These are phyloP conservation scores for Phialophora macrospora DNA, from an alignment of 2,329 filamentous ascomycete genomes.

Conservation along the genomic window DNA sequence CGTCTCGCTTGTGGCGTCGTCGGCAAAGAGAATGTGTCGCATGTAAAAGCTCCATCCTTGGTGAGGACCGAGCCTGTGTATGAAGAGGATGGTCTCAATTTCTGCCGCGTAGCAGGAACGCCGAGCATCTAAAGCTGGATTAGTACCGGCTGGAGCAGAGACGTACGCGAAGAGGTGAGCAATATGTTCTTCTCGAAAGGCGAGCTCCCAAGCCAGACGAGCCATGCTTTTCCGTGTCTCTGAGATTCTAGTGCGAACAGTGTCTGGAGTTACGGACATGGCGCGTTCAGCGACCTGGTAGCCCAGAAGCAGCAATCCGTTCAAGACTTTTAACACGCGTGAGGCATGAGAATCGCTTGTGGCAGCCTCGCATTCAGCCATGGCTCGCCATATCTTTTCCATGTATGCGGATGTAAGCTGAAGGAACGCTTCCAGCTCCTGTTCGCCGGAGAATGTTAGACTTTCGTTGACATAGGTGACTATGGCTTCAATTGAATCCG, in stretches of 20 bases:
- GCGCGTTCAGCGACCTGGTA: conserved; percentile 21
- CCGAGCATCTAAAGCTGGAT: background rate
- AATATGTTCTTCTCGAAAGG: conserved; percentile 19
- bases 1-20: background rate
- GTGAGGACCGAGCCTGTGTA: conserved; percentile 18
- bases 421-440: conserved; percentile 21
- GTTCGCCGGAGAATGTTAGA: conserved; percentile 9
- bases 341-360: conserved; percentile 5
- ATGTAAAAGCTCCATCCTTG: conserved; percentile 21
- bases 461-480: conserved; percentile 23
- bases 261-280: background rate
- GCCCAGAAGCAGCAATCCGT: conserved; percentile 23
- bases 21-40: conserved; percentile 17
- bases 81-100: conserved; percentile 28
- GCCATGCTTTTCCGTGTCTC: conserved; percentile 20
- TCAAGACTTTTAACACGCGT: conserved; percentile 19
- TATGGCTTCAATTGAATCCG: conserved; percentile 19
- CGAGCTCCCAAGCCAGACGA: conserved; percentile 25
- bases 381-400: conserved; percentile 13
- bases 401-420: conserved; percentile 4
- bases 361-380: conserved; percentile 4
- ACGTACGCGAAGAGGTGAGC: conserved; percentile 18
- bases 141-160: conserved; percentile 7
- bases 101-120: conserved; percentile 4
- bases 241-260: background rate